Conservation (phyloP, 2,329 filamentous ascomycete genomes). For the Aquanectria penicillioides region DNA sequence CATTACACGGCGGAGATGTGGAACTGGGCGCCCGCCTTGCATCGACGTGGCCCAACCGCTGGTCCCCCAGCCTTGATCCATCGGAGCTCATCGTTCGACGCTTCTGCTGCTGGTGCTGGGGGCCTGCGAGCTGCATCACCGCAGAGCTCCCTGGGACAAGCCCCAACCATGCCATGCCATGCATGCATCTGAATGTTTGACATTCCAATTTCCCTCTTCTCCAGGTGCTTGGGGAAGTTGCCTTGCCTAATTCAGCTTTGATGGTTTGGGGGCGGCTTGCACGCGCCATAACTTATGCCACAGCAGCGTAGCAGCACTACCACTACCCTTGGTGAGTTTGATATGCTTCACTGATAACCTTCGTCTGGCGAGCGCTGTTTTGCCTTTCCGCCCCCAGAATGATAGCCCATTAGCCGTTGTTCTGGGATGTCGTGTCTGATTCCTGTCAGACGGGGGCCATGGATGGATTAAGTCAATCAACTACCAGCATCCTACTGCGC, state of each 20-base stretch:
- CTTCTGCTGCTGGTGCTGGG: slow-evolving; percentile 8
- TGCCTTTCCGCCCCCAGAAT: no score
- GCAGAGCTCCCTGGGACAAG: no score
- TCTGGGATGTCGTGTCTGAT: slow-evolving; percentile 3
- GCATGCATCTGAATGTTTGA: background rate
- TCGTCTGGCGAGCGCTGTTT: no score
- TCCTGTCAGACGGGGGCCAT: slow-evolving; percentile 7
- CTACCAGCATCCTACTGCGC: slow-evolving; percentile 12
- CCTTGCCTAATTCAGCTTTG: no score
- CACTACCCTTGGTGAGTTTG: no score
- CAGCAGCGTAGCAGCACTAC: no score
- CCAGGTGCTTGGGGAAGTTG: no score
- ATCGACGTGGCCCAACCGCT: slow-evolving; percentile 39
- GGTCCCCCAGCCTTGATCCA: slow-evolving; percentile 18
- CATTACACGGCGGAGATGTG: slow-evolving; percentile 27
- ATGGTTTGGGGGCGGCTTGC: no score
- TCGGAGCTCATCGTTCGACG: slow-evolving; percentile 29
- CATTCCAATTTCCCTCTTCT: no score
- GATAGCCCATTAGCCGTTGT: no score
- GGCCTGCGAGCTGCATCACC: slow-evolving; percentile 8
- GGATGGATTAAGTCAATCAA: slow-evolving; percentile 12
- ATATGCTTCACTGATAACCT: no score
- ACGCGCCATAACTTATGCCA: no score
- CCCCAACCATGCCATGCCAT: background rate
- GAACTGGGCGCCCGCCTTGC: slow-evolving; percentile 29